phyloP scores from a whole-genome alignment of 768 basidiomycete genomes.

The Multifurca ochricompacta region DNA sequence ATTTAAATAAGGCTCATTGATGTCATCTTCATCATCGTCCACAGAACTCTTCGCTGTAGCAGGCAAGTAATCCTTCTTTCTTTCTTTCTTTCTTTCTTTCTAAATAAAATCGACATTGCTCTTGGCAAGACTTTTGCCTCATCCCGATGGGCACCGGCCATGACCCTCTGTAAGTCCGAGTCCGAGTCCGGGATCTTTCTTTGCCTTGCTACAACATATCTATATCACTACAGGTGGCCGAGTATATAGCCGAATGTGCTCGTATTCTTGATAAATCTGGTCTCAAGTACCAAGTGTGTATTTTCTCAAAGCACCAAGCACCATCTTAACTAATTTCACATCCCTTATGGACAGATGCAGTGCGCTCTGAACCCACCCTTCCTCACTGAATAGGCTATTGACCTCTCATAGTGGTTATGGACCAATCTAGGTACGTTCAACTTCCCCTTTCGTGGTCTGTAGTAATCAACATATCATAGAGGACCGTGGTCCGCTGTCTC shows the following conservation, averaged over 20 bases:
- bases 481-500: slow-evolving; percentile 79
- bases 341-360: slow-evolving; percentile 51
- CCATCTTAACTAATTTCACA: background rate
- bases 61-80: slow-evolving; percentile 44
- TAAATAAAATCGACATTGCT: no score
- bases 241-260: slow-evolving; percentile 77
- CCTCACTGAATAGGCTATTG: background rate
- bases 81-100: no score
- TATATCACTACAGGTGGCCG: slow-evolving; percentile 46
- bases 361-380: slow-evolving; percentile 29
- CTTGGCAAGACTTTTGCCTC: slow-evolving; percentile 83
- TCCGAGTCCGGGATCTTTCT: background rate
- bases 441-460: background rate
- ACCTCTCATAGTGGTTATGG: slow-evolving; percentile 65
- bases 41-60: slow-evolving; percentile 69
- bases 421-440: slow-evolving; percentile 65
- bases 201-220: background rate
- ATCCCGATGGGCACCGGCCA: slow-evolving; percentile 71
- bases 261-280: slow-evolving; percentile 77
- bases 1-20: no score
- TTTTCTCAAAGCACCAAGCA: background rate
- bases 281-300: slow-evolving; percentile 67
- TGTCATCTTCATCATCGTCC: slow-evolving; percentile 26
- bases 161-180: slow-evolving; percentile 47
- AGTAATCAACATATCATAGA: slow-evolving; percentile 31